Evolutionary conservation across 192 early-diverging fungal species (phyloP).

Genomic region (Glomus cerebriforme): DNA sequence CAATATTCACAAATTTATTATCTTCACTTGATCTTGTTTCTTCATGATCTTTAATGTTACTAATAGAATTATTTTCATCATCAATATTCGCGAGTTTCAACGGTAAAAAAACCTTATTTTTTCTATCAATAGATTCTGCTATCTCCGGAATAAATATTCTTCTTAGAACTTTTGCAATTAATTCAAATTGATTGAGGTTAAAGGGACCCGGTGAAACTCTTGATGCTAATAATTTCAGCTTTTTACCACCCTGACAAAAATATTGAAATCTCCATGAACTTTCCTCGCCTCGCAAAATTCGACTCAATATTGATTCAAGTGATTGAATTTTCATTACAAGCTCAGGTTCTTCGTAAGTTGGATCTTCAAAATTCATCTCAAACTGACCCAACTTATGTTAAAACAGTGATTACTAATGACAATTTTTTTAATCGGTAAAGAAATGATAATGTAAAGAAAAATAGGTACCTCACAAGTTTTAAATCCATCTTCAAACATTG

Average conservation of each 20-base stretch:
- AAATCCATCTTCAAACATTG: conserved; percentile 12
- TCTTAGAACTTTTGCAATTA: conserved; percentile 15
- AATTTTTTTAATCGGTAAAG: background rate
- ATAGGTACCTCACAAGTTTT: conserved; percentile 15
- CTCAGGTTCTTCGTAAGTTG: conserved; percentile 1
- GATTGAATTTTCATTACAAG: background rate
- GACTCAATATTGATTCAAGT: background rate
- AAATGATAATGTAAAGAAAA: background rate
- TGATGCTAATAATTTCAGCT: background rate
- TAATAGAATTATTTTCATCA: background rate
- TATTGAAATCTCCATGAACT: conserved; percentile 14
- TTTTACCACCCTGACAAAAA: conserved; percentile 24
- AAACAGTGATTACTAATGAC: background rate
- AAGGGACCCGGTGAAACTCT: conserved; percentile 17
- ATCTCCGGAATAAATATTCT: conserved; percentile 16
- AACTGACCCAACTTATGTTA: background rate
- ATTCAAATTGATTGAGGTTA: background rate
- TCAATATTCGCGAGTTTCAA: background rate
- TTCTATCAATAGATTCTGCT: conserved; percentile 13
- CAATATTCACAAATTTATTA: background rate
- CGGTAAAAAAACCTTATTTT: background rate
- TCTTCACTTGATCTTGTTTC: too few relatives aligned
- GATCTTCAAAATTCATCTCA: conserved; percentile 4
- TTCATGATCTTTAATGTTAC: too few relatives aligned
- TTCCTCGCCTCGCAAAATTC: conserved; percentile 14